phyloP scores from a whole-genome alignment of 2,329 filamentous ascomycete genomes.

The Eutypella sp. region DNA sequence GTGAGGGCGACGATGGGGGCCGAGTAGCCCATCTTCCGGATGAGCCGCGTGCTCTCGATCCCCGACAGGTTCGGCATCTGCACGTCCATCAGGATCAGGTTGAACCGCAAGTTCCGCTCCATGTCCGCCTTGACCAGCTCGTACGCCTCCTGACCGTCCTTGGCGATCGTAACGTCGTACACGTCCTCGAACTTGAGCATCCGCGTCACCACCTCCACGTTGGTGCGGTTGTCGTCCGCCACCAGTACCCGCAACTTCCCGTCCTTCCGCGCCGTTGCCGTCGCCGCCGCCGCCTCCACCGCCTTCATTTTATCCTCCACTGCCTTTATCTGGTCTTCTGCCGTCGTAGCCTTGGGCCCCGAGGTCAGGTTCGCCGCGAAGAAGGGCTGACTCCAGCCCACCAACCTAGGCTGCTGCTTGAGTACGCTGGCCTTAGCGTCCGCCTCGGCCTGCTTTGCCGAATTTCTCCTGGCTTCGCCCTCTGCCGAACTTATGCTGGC shows the following conservation, averaged over 20 bases:
- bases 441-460: conserved; percentile 23
- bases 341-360: conserved; percentile 28
- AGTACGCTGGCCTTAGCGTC: conserved; percentile 41
- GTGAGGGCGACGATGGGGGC: conserved; percentile 88
- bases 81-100: conserved; percentile 94
- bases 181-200: conserved; percentile 73
- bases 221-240: conserved; percentile 63
- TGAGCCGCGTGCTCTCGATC: conserved; percentile 77
- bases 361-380: conserved; percentile 49
- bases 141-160: conserved; percentile 81
- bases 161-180: conserved; percentile 85
- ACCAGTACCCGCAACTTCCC: conserved; percentile 76
- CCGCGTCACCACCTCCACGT: conserved; percentile 53
- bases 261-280: conserved; percentile 52
- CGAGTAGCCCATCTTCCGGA: conserved; percentile 79
- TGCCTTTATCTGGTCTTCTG: conserved; percentile 58
- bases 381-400: conserved; percentile 79
- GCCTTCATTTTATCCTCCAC: conserved; percentile 63
- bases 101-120: conserved; percentile 66
- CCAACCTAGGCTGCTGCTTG: conserved; percentile 69
- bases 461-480: conserved; percentile 30
- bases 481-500: conserved; percentile 41
- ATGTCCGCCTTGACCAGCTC: conserved; percentile 81
- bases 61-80: conserved; percentile 94
- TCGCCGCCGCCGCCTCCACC: conserved; percentile 60